Base-by-base conservation (phyloP, 2,329 filamentous ascomycete species). In the Proliferodiscus dingleyae region DNA sequence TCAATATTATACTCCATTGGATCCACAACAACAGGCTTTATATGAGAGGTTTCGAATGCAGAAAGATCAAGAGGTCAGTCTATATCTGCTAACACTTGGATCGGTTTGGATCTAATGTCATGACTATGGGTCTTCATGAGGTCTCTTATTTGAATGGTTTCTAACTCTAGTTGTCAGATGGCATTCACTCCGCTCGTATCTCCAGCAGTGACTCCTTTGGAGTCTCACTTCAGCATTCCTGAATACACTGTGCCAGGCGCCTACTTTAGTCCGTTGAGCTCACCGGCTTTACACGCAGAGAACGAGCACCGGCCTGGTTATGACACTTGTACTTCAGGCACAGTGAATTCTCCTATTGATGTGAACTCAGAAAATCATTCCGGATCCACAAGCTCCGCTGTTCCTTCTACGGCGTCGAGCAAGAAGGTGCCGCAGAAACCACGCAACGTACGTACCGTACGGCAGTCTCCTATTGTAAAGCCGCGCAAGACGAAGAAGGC, bases 231-330 rank as follows among this genome's bases (percentile, higher is more conserved):
- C 61, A 64, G 62, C 56, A 63, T 68, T 32, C 70, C 72, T 10
- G 74, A 79, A 44, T 65, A 63, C 37, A 72, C 75, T 37, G 73
- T 87, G 3, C 81, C 84, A 0, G 78, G 78, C 28, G 78, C 85
- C 26, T 91, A 89, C 67, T 90, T 93, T 63, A 93, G 87, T 61
- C 87, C 87, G 8, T 72, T 93, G 39, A 89, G 85, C 4, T 93
- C 87, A 13, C 87, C 87, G 1, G 86, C 87, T 3, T 71, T 93
- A 15, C 83, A 87, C 63, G 85, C 86, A 1, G 85, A 89, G 62
- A 78, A 71, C 50, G 78, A 82, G 32, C 69, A 73, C 21, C 57
- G 60, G 26, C 63, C 64, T 8, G 47, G 52, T 11, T 61, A 63
- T 37, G 64, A 71, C 45, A 65, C 67, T 29, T 64, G 64, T 16